Percentiles rank a stretch among this genome's conserved stretches.
These are phyloP conservation scores for Canna indica DNA, from an alignment of 176 grass and related monocot genomes.

Conservation along the genomic window DNA sequence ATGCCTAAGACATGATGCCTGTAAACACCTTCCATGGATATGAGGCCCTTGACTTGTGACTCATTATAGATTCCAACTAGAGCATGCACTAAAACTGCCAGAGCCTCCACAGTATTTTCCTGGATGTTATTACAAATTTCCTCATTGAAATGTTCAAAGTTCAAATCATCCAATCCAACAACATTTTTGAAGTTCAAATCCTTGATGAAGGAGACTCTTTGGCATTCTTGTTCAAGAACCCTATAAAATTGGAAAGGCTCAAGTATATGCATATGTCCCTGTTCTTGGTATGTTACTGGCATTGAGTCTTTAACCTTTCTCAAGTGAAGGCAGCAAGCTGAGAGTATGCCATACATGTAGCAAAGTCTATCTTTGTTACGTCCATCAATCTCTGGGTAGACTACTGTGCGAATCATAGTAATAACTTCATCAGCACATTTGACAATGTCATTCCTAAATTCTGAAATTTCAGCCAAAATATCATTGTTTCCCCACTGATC, in stretches of 20 bases:
- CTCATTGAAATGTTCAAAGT: constrained; percentile 93
- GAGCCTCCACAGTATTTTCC: constrained; percentile 48
- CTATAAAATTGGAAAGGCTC: constrained; percentile 84
- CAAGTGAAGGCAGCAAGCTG: constrained; percentile 60
- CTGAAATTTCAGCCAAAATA: constrained; percentile 77
- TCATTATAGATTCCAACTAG: constrained; percentile 74
- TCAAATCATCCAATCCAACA: constrained; percentile 74
- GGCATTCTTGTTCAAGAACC: constrained; percentile 84
- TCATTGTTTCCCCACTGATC: constrained; percentile 76
- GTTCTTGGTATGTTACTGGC: constrained; percentile 45
- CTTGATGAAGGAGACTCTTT: constrained; percentile 67
- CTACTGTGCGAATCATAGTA: constrained; percentile 61
- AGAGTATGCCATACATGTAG: constrained; percentile 82
- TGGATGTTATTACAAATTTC: constrained; percentile 84
- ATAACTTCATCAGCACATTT: constrained; percentile 65
- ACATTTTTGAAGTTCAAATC: constrained; percentile 88
- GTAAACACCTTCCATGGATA: constrained; percentile 74
- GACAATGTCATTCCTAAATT: constrained; percentile 78
- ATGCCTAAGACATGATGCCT: constrained; percentile 73
- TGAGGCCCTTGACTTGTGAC: constrained; percentile 60
- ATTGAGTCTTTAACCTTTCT: constrained; percentile 43
- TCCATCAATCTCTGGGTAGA: constrained; percentile 75
- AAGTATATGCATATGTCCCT: constrained; percentile 59
- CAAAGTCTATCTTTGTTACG: constrained; percentile 79
- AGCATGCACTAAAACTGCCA: constrained; percentile 56